phyloP scores from a whole-genome alignment of 1,284 basidiomycete species.

The Neonothopanus nambi region DNA sequence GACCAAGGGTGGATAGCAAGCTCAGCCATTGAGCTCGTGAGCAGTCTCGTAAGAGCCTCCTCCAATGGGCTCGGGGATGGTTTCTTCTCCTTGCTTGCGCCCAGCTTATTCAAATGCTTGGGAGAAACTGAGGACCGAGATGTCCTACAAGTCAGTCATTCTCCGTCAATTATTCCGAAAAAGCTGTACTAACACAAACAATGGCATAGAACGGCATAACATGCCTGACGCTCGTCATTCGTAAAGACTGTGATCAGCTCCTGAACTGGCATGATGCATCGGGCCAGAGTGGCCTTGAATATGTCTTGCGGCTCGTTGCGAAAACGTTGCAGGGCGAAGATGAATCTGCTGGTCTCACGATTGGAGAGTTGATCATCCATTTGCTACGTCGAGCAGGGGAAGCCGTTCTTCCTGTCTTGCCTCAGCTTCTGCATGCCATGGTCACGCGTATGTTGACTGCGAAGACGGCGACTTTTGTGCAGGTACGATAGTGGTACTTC shows the following conservation, averaged over 20 bases:
- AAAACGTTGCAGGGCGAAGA: conserved; percentile 76
- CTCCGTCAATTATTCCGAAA: background rate
- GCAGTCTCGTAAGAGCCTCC: conserved; percentile 68
- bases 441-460: conserved; percentile 78
- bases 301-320: conserved; percentile 74
- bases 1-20: conserved; percentile 72
- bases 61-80: conserved; percentile 72
- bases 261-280: conserved; percentile 69
- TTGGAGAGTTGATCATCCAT: conserved; percentile 94
- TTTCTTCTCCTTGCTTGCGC: conserved; percentile 74
- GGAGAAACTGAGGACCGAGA: conserved; percentile 77
- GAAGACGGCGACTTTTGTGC: conserved; percentile 86
- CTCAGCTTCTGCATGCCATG: conserved; percentile 85
- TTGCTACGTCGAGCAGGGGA: conserved; percentile 81
- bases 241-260: conserved; percentile 85
- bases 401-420: conserved; percentile 78
- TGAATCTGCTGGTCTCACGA: conserved; percentile 86
- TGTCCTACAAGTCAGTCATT: conserved; percentile 68
- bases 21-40: conserved; percentile 81
- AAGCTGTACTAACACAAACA: conserved; percentile 1
- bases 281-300: conserved; percentile 74
- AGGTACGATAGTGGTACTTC: conserved; percentile 51
- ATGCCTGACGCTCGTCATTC: conserved; percentile 81
- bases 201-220: conserved; percentile 72
- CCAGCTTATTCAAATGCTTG: conserved; percentile 72